Evolutionary conservation across 2,329 filamentous ascomycete genomes (phyloP), one percentile per base, ranked within the genome.

Genomic region (Paracoccidioides lutzii): DNA sequence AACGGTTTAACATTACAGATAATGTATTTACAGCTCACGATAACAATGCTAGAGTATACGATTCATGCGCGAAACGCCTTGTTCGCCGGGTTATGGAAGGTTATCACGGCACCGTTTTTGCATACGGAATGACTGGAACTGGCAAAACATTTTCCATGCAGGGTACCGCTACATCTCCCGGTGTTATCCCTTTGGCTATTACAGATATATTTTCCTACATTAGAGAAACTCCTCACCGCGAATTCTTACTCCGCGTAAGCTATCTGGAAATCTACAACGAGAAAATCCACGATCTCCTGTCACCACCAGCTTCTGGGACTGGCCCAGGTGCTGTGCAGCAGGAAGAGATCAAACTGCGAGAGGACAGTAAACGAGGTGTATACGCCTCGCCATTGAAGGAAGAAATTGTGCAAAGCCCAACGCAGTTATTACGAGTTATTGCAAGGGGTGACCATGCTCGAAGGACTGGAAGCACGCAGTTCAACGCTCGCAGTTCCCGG

Each of bases 71-170:
- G 45, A 97, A 97, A 73, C 86, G 93, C 59, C 78, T 98, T 53
- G 93, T 98, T 49, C 86, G 93, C 63, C 81, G 93, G 65, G 93
- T 98, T 52, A 98, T 98, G 93, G 93, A 98, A 75, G 93, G 93
- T 44, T 98, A 97, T 69, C 91, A 97, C 66, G 93, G 91, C 57
- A 98, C 93, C 0, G 93, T 98, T 30, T 97, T 98, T 69, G 91
- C 91, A 15, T 98, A 98, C 69, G 93, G 93, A 67, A 97, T 97
- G 90, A 98, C 93, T 3, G 93, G 93, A 59, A 97, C 93, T 0
- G 93, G 93, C 63, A 98, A 98, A 75, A 98, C 93, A 0, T 98
- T 97, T 70, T 97, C 91, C 42, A 98, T 98, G 93, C 93, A 98
- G 75, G 93, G 93, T 63, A 98, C 93, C 9, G 90, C 90, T 48